Conservation (phyloP, 1,139 yeast species). For the Barnettozyma hawaiiensis region DNA sequence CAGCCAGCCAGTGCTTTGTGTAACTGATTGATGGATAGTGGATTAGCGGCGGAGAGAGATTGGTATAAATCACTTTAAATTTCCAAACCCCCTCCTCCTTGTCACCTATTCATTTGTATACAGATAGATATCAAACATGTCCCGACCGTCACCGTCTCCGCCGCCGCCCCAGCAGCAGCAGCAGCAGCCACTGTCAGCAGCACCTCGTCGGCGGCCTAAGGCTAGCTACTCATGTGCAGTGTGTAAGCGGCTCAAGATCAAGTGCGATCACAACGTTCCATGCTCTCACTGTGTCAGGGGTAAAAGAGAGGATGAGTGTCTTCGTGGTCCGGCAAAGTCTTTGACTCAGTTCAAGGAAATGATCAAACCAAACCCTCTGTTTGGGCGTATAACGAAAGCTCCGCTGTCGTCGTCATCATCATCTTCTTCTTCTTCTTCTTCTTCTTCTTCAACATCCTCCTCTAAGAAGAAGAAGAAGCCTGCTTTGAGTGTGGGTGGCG, state of each 20-base stretch:
- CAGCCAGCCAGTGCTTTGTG: too few relatives aligned
- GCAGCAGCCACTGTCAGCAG: too few relatives aligned
- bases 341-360: constrained; percentile 18
- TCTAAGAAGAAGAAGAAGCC: too few relatives aligned
- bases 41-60: too few relatives aligned
- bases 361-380: constrained; percentile 15
- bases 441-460: too few relatives aligned
- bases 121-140: too few relatives aligned
- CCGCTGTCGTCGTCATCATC: too few relatives aligned
- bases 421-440: too few relatives aligned
- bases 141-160: neutral
- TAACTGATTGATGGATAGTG: too few relatives aligned
- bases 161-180: neutral
- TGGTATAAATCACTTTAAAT: too few relatives aligned
- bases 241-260: constrained; percentile 18
- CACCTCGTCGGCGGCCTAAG: constrained; percentile 8
- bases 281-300: constrained; percentile 17
- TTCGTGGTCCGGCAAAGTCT: constrained; percentile 13
- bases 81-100: too few relatives aligned
- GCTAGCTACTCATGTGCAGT: constrained; percentile 18
- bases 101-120: too few relatives aligned
- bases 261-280: constrained; percentile 18
- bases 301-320: constrained; percentile 15
- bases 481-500: neutral
- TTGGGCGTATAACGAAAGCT: constrained; percentile 16